Percentiles rank a stretch among this genome's conserved stretches.
These are phyloP conservation scores for Aspergillus spinulosporus DNA, from an alignment of 2,329 filamentous ascomycete genomes.

Conservation along the genomic window DNA sequence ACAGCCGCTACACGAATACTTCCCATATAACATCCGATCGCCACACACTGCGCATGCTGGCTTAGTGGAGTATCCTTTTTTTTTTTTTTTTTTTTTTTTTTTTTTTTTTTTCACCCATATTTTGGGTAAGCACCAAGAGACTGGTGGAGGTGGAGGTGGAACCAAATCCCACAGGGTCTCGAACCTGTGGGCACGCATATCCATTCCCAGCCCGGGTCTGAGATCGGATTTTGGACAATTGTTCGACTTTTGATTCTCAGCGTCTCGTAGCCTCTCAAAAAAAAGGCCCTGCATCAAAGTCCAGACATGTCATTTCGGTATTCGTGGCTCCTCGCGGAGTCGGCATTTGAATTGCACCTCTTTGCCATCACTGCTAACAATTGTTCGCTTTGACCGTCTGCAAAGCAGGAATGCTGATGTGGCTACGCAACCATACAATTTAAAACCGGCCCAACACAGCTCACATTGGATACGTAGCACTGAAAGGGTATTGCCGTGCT, in stretches of 20 bases:
- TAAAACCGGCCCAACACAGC: neutral
- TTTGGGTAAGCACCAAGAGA: neutral
- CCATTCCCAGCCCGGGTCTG: neutral
- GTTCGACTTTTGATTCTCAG: neutral
- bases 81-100: neutral
- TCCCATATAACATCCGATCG: neutral
- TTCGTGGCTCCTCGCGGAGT: neutral
- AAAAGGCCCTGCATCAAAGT: neutral
- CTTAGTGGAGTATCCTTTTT: neutral
- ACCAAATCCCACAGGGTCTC: neutral
- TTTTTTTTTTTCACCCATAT: too few species aligned
- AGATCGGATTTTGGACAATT: neutral
- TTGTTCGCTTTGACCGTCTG: neutral
- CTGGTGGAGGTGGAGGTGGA: neutral
- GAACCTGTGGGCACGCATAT: constrained; percentile 3
- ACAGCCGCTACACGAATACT: neutral
- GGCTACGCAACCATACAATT: neutral
- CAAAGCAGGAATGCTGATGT: neutral
- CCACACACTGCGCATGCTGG: neutral
- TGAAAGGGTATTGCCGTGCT: neutral
- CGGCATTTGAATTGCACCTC: neutral
- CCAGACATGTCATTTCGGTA: too few species aligned
- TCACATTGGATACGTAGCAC: neutral
- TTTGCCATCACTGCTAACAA: neutral
- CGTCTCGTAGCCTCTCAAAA: neutral